Evolutionary conservation across 306 rosid species (phyloP), one percentile per base, ranked within the genome.

Genomic region (Sicyos baderoa): DNA sequence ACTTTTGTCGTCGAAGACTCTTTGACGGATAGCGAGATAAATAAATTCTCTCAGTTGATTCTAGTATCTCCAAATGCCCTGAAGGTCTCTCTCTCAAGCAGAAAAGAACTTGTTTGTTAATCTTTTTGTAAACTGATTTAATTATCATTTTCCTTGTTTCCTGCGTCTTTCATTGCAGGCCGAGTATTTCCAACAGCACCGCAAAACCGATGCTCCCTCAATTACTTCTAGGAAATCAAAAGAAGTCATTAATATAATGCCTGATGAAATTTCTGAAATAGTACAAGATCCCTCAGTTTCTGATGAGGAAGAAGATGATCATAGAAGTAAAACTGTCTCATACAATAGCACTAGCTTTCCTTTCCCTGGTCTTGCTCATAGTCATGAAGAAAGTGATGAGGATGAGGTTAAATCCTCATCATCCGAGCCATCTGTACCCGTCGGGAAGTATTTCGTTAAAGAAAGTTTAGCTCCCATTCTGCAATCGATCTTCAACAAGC

Each of bases 381-480:
- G 60, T 48, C 73, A 27, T n/a, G 88, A 82, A 44, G 91, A 81
- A 12, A 78, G 87, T 8, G 96, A 77, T 0, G 86, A 78, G 0
- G 88, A 58, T 14, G 97, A 90, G 25, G 29, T 50, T 1, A 70
- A 42, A 27, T 85, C 93, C 1, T 50, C 72, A 47, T 25, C 60
- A 21, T 88, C 96, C 9, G 96, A 91, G 60, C 10, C 81, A 19
- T 85, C 88, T 16, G 74, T 91, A 54, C 72, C 88, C 2, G 84
- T 91, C 16, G 96, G 95, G 73, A 80, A 61, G 17, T 91, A 91
- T 74, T 70, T 76, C 3, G 83, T 91, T 35, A 89, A 86, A 74
- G 82, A 75, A 79, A 85, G 84, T 68, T 81, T 80, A 51, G 84
- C 81, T 63, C 65, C 90, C 72, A 89, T 85, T 53, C 79, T 91